Conservation (phyloP, 1,284 basidiomycete genomes). For the Pisolithus thermaeus region DNA sequence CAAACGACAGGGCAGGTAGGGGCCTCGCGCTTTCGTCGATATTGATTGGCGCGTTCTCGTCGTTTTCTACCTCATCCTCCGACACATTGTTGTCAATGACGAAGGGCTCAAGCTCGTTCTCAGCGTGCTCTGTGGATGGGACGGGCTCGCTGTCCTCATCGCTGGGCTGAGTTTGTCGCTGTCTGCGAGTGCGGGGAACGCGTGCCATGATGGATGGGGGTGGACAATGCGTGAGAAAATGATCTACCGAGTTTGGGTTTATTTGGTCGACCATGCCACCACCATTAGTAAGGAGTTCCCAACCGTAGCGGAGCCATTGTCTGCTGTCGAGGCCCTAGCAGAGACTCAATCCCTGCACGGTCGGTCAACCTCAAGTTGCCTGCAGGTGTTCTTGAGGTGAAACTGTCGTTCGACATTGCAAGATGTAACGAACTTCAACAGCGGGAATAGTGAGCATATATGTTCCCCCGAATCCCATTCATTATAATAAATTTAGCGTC, state of each 20-base stretch:
- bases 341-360: too few species aligned
- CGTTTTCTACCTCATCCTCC: conserved; percentile 13
- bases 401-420: too few species aligned
- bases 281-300: too few species aligned
- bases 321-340: too few species aligned
- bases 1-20: conserved; percentile 1
- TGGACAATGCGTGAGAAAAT: conserved; percentile 17
- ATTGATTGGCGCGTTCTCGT: conserved; percentile 19
- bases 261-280: too few species aligned
- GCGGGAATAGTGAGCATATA: too few species aligned
- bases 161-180: conserved; percentile 4
- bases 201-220: not conserved
- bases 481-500: too few species aligned
- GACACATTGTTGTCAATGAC: conserved; percentile 4
- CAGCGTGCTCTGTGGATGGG: conserved; percentile 12
- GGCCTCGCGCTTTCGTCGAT: conserved; percentile 11
- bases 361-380: too few species aligned
- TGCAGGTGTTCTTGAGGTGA: too few species aligned
- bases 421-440: too few species aligned
- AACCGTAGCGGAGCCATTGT: too few species aligned
- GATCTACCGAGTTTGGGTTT: not conserved
- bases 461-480: too few species aligned
- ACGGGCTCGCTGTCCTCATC: conserved; percentile 5
- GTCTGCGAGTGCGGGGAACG: conserved; percentile 6
- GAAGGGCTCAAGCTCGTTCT: not conserved